phyloP scores from a whole-genome alignment of 805 yeast genomes.

The Candida pini region DNA sequence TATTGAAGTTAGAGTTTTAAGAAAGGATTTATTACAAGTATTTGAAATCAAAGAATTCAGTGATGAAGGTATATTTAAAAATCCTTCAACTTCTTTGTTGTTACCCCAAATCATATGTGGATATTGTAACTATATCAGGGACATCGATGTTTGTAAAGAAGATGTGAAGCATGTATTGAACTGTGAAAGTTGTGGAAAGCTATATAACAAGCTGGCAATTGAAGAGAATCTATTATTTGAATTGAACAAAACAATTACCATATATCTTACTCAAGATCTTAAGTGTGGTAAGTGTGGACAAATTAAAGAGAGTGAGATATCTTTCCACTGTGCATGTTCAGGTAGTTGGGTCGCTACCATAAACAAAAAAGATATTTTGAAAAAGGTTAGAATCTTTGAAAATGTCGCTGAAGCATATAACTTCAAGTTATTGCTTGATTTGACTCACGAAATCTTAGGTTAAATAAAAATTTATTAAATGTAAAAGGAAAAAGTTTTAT shows the following conservation, averaged over 20 bases:
- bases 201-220: constrained; percentile 58
- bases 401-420: constrained; percentile 59
- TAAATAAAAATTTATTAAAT: not conserved
- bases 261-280: constrained; percentile 73
- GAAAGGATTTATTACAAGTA: constrained; percentile 65
- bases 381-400: constrained; percentile 42
- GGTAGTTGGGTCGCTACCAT: constrained; percentile 73
- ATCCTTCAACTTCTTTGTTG: constrained; percentile 68
- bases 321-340: constrained; percentile 78
- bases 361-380: constrained; percentile 37
- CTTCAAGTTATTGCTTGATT: constrained; percentile 46
- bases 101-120: constrained; percentile 71
- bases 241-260: constrained; percentile 47
- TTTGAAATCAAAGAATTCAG: constrained; percentile 85
- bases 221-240: constrained; percentile 78
- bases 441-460: constrained; percentile 20
- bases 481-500: not conserved
- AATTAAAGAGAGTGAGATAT: constrained; percentile 62
- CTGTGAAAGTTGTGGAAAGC: constrained; percentile 62
- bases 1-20: constrained; percentile 67
- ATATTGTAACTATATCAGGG: constrained; percentile 67
- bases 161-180: constrained; percentile 46
- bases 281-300: constrained; percentile 72
- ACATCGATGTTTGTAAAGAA: constrained; percentile 78
- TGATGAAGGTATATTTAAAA: constrained; percentile 60